phyloP scores from a whole-genome alignment of 306 rosid species.

The Acacia melanoxylon region DNA sequence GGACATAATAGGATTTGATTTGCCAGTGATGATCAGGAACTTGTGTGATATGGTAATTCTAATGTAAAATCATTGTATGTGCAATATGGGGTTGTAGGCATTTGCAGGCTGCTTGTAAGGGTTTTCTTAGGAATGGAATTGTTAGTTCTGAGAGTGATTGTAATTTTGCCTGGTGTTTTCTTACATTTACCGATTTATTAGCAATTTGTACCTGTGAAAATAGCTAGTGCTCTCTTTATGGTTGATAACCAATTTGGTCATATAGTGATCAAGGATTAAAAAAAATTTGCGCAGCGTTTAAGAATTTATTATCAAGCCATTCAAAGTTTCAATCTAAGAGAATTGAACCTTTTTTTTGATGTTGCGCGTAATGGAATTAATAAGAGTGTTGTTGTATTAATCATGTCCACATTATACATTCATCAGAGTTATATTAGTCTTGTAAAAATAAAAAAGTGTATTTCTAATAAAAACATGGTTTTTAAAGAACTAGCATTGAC shows the following conservation, averaged over 20 bases:
- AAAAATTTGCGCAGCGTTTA: background rate
- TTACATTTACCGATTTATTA: slow-evolving; percentile 49
- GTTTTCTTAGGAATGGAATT: slow-evolving; percentile 44
- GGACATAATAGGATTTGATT: slow-evolving; percentile 32
- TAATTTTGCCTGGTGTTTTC: slow-evolving; percentile 41
- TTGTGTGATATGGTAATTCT: slow-evolving; percentile 38
- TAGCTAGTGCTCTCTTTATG: slow-evolving; percentile 23
- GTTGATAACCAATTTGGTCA: background rate
- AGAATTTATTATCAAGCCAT: background rate
- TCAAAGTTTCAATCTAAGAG: background rate
- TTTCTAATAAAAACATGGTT: too few species aligned
- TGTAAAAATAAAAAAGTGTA: background rate
- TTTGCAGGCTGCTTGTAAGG: slow-evolving; percentile 51
- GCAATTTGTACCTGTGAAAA: slow-evolving; percentile 39
- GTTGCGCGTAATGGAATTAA: background rate
- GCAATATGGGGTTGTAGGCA: slow-evolving; percentile 45
- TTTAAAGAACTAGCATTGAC: too few species aligned
- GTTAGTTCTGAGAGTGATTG: slow-evolving; percentile 68
- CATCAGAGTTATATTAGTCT: background rate
- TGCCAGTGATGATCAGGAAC: slow-evolving; percentile 24
- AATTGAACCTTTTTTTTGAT: background rate
- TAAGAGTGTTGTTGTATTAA: background rate
- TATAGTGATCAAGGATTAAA: background rate
- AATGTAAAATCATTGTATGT: slow-evolving; percentile 41
- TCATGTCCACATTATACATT: background rate